Evolutionary conservation across 2,329 filamentous ascomycete species (phyloP), one percentile per base, ranked within the genome.

Genomic region (Elsinoe arachidis): DNA sequence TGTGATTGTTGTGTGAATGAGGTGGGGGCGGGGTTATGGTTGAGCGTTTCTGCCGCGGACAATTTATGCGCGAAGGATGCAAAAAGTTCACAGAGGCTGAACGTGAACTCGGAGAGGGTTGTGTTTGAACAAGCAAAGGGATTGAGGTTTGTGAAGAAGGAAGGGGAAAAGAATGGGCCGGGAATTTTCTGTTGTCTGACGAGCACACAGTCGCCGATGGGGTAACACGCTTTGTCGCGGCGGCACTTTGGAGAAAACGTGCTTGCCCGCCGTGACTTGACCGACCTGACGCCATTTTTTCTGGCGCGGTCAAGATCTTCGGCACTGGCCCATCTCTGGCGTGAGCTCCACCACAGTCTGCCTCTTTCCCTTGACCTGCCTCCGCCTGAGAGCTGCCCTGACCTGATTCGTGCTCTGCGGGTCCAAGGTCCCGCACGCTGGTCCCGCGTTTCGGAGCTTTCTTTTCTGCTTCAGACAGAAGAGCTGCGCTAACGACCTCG

Each of bases 251-350:
- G 49, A 34, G 43, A 38, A 55, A 41, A 38, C 51, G 33, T 23
- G 33, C 51, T 30, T 47, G 43, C n/a, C 43, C 47, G 47, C 21
- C 26, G 26, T 30, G 26, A 30, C 26, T 30, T 30, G 26, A 30
- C 37, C 21, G 30, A 55, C 53, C 53, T 55, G 53, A 55, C 53
- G 53, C 53, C 53, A 55, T 55, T 55, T 55, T 55, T 55, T 44
- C 33, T 17, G 15, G 15, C n/a, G 33, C 33, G 49, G 49, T 35
- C 49, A 39, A 38, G 49, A 53, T 53, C 49, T 53, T 53, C 49
- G 49, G 49, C 49, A 53, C 49, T 39, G 49, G n/a, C 49, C 49
- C 17, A 23, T 11, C 10, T 12, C 33, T 53, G 49, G 33, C 49
- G 17, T 17, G n/a, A 38, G 49, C 49, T 53, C 49, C 49, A 53